Base-by-base conservation (phyloP, 2,329 filamentous ascomycete species). In the Pseudonectria buxi region DNA sequence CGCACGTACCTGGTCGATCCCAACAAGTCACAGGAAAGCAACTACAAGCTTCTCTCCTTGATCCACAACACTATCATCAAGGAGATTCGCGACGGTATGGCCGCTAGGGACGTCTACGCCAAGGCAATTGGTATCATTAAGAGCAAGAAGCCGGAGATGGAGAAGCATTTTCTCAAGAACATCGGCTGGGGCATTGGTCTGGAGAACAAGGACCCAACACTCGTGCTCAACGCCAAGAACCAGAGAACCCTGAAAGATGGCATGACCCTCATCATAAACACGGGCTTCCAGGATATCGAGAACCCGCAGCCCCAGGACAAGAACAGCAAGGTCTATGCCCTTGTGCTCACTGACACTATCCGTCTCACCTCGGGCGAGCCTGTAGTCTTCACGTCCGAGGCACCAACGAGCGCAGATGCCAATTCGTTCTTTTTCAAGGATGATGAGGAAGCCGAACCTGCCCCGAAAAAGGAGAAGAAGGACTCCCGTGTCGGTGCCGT, bases 381-480 rank as follows among this genome's bases (percentile, higher is more conserved):
- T 1, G 82, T 88, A 24, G 80, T 95, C 18, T 96, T 98, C 64
- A 98, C 92, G 13, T 88, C 87, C 40, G 89, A 95, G 56, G 89
- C 90, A 1, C 81, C 89, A 3, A 85, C 86, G 18, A 90, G 95
- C 55, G 78, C 94, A 40, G 92, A 96, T 53, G 88, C 88, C 4
- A 90, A 90, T 26, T 95, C 90, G 0, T 98, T 98, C 70, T 96
- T 95, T 66, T 98, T 98, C 71, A 94, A 95, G 57, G 90, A 96
- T 49, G 88, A 95, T 42, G 87, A 94, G 56, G 86, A 94, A 48
- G 78, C 86, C 44, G 81, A 87, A 59, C 84, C 86, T 24, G 76
- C 84, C 9, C 84, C 86, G n/a, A 94, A 92, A 49, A 94, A 94
- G 63, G 81, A 89, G 51, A 94, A 92, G 72, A 87, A 82, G 62